A percentile compares a stretch with the other conserved stretches of the same genome.
phyloP scores from a whole-genome alignment of 257 asterid species.

The Nicotiana noctiflora region DNA sequence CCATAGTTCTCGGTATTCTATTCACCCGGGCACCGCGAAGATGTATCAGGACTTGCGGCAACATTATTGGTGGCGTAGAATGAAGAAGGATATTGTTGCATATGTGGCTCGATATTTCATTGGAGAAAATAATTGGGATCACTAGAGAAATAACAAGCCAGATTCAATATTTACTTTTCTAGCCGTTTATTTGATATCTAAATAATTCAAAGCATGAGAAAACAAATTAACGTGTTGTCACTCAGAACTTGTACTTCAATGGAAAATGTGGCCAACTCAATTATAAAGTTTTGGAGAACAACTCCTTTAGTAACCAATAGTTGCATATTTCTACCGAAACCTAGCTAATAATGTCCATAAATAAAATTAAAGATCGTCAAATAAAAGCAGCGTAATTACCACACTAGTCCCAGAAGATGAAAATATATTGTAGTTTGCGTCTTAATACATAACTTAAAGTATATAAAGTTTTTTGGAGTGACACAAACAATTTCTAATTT shows the following conservation, averaged over 20 bases:
- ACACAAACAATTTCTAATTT: background rate
- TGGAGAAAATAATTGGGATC: background rate
- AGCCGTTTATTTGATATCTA: too few relatives aligned
- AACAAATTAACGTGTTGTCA: background rate
- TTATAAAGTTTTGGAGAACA: background rate
- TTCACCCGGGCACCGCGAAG: too few relatives aligned
- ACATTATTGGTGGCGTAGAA: too few relatives aligned
- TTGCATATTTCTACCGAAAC: background rate
- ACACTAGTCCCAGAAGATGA: background rate
- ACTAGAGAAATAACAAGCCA: too few relatives aligned
- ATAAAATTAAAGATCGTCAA: background rate
- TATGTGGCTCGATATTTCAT: too few relatives aligned
- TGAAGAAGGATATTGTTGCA: too few relatives aligned
- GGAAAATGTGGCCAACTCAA: constrained; percentile 7
- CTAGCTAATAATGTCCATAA: background rate
- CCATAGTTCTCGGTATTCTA: too few relatives aligned
- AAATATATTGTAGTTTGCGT: background rate
- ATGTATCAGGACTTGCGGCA: too few relatives aligned
- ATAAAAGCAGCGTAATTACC: background rate
- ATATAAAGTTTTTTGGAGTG: background rate
- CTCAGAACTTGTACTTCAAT: background rate
- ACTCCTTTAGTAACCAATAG: background rate
- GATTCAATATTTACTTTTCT: too few relatives aligned
- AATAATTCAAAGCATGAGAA: background rate
- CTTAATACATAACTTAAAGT: background rate